A percentile compares a stretch with the other conserved stretches of the same genome.
Conservation (phyloP, 495 filamentous ascomycete species). For the Trichocladium uniseriatum region DNA sequence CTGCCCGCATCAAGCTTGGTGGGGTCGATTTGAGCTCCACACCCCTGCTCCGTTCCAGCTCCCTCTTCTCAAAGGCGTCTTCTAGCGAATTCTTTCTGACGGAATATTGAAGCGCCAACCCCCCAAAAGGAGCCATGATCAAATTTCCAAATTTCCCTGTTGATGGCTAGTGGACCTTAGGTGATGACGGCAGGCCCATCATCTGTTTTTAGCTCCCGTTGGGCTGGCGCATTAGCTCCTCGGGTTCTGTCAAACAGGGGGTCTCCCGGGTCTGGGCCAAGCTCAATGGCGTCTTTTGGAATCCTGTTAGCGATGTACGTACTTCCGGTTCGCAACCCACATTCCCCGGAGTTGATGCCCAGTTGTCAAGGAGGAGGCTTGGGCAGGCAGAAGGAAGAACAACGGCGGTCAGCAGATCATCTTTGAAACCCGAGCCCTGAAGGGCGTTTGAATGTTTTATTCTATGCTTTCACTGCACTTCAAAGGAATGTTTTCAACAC, state of each 20-base stretch:
- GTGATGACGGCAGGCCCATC: conserved; percentile 11
- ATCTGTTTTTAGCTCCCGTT: conserved; percentile 27
- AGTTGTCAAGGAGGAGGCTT: not conserved
- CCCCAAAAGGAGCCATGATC: conserved; percentile 11
- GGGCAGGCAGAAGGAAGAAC: not conserved
- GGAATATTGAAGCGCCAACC: conserved; percentile 14
- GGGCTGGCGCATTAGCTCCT: conserved; percentile 23
- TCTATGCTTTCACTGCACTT: too few species aligned
- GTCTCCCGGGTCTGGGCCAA: not conserved
- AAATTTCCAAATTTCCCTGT: conserved; percentile 28
- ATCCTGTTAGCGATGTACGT: conserved; percentile 2
- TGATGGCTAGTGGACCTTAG: conserved; percentile 16
- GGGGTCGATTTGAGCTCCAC: too few species aligned
- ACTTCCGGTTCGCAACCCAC: not conserved
- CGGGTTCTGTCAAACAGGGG: conserved; percentile 13
- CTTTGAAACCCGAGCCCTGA: not conserved
- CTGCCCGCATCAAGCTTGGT: too few species aligned
- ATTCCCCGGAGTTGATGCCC: not conserved
- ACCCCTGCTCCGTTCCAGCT: too few species aligned
- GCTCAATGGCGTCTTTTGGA: too few species aligned
- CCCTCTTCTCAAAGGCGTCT: too few species aligned
- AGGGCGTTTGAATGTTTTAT: too few species aligned
- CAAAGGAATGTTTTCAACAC: too few species aligned
- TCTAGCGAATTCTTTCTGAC: not conserved
- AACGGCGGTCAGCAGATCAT: not conserved